Evolutionary conservation across 345 rosid species (phyloP).

Genomic region (Gossypium mustelinum): DNA sequence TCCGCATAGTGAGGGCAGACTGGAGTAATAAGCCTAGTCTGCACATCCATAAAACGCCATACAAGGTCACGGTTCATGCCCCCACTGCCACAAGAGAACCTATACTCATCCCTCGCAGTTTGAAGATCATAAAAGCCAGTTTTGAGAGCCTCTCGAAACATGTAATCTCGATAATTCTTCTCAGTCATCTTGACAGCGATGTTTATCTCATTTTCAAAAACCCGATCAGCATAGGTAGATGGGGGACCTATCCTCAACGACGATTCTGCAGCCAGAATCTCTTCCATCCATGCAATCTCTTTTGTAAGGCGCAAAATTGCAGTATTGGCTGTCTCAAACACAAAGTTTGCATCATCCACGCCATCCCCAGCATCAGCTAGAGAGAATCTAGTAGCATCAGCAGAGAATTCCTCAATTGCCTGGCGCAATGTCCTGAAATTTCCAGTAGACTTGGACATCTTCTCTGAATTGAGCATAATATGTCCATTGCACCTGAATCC

Average conservation of each 20-base stretch:
- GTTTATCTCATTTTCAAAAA: conserved; percentile 83
- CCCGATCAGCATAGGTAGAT: conserved; percentile 76
- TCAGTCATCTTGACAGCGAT: conserved; percentile 74
- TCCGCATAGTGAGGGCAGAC: conserved; percentile 93
- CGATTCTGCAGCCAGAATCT: conserved; percentile 59
- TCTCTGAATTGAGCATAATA: conserved; percentile 90
- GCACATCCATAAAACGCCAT: conserved; percentile 80
- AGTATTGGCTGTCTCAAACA: conserved; percentile 82
- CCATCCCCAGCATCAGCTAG: conserved; percentile 98
- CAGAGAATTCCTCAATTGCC: conserved; percentile 83
- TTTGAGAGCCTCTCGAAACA: conserved; percentile 94
- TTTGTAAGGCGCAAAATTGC: conserved; percentile 84
- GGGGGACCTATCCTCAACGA: conserved; percentile 68
- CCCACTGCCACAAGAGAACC: conserved; percentile 68
- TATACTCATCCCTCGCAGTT: conserved; percentile 90
- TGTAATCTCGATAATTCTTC: conserved; percentile 52
- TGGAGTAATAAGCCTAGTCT: conserved; percentile 82
- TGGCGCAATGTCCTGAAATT: conserved; percentile 82
- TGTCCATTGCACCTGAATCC: conserved; percentile 95
- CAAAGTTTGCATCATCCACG: conserved; percentile 96
- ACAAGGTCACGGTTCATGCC: conserved; percentile 72
- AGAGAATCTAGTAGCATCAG: conserved; percentile 84
- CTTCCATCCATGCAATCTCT: conserved; percentile 92
- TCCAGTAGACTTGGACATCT: conserved; percentile 97
- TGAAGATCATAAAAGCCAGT: conserved; percentile 89